These are phyloP conservation scores for Bauhinia variegata DNA, from an alignment of 306 rosid species.

Conservation along the genomic window DNA sequence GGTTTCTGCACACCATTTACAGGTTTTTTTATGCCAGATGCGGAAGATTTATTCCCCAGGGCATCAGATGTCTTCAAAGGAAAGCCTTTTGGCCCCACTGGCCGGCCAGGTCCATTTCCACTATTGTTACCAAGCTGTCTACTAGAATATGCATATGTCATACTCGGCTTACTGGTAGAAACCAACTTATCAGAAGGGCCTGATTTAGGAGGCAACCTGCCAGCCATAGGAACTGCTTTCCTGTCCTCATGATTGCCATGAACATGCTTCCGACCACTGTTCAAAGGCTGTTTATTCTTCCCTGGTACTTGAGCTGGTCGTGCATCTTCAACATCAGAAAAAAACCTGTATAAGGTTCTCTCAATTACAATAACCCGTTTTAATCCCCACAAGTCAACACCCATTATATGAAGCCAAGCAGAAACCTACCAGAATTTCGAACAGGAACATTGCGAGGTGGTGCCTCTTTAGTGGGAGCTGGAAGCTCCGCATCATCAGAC, in stretches of 20 bases:
- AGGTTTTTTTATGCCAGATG: constrained; percentile 46
- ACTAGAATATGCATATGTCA: constrained; percentile 52
- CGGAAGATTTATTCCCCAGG: constrained; percentile 53
- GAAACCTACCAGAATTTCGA: constrained; percentile 60
- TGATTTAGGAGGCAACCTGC: constrained; percentile 54
- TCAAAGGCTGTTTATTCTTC: constrained; percentile 55
- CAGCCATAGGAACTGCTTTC: constrained; percentile 45
- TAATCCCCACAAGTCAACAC: constrained; percentile 40
- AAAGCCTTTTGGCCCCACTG: constrained; percentile 52
- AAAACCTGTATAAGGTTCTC: constrained; percentile 67
- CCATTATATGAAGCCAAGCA: constrained; percentile 27
- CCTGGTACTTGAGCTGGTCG: constrained; percentile 52
- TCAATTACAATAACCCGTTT: constrained; percentile 47
- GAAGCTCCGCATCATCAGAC: constrained; percentile 73
- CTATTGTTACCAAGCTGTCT: constrained; percentile 59
- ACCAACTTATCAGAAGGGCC: constrained; percentile 48
- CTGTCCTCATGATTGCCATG: constrained; percentile 48
- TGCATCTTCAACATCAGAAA: constrained; percentile 70
- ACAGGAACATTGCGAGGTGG: constrained; percentile 41
- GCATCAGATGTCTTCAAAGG: constrained; percentile 52
- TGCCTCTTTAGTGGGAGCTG: constrained; percentile 63
- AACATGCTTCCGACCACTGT: constrained; percentile 46
- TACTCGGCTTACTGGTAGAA: constrained; percentile 51
- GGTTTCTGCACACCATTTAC: constrained; percentile 51
- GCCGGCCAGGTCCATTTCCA: constrained; percentile 72